Evolutionary conservation across 169 alveolate species (phyloP).

Genomic region (Eimeria sp.): DNA sequence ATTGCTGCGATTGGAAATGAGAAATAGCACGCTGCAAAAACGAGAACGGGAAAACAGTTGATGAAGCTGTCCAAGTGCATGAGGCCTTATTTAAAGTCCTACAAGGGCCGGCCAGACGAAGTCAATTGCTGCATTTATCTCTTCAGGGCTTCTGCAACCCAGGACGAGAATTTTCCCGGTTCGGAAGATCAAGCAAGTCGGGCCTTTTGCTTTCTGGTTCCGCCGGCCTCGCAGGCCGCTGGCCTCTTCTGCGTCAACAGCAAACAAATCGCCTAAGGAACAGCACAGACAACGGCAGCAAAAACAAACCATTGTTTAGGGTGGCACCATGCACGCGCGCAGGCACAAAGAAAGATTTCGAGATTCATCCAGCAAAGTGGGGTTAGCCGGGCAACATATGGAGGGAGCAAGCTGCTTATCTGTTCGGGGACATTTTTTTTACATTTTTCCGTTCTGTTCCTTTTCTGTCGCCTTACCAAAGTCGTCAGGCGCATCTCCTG

Average conservation of each 20-base stretch:
- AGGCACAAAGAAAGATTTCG: too few species aligned
- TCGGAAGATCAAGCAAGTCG: slow-evolving; percentile 74
- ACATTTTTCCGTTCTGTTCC: background rate
- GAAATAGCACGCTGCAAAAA: too few species aligned
- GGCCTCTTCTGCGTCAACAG: slow-evolving; percentile 16
- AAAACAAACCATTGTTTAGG: too few species aligned
- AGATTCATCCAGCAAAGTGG: too few species aligned
- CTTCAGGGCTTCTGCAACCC: slow-evolving; percentile 78
- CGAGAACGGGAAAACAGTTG: background rate
- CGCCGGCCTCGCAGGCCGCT: slow-evolving; percentile 27
- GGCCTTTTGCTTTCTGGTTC: slow-evolving; percentile 34
- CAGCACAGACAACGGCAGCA: background rate
- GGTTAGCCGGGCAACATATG: too few species aligned
- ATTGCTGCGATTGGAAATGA: background rate
- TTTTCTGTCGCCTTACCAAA: slow-evolving; percentile 10
- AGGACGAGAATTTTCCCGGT: slow-evolving; percentile 75
- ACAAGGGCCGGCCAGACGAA: slow-evolving; percentile 76
- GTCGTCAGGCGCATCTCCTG: background rate
- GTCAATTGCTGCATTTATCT: slow-evolving; percentile 59
- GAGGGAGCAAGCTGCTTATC: too few species aligned
- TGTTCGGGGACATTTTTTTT: too few species aligned
- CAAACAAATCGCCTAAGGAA: slow-evolving; percentile 17
- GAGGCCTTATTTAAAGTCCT: background rate
- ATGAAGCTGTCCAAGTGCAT: too few species aligned
- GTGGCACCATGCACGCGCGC: too few species aligned